A percentile compares a stretch with the other conserved stretches of the same genome.
Evolutionary conservation across 2,329 filamentous ascomycete genomes (phyloP).

Genomic region (Penicillium sp.): DNA sequence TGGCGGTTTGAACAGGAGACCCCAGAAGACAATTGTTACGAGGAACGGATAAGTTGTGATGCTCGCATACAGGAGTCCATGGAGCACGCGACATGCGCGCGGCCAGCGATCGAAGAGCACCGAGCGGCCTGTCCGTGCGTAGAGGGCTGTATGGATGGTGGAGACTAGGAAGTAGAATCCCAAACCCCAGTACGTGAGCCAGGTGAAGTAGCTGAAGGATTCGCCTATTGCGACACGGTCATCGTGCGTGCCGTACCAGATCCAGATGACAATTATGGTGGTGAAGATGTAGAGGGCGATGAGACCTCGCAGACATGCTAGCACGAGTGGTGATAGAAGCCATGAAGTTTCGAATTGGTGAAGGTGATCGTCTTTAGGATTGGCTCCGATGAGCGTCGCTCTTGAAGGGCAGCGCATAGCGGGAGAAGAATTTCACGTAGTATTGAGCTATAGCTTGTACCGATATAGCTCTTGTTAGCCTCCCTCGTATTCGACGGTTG

Average conservation of each 20-base stretch:
- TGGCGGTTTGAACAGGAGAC: constrained; percentile 52
- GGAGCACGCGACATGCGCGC: constrained; percentile 62
- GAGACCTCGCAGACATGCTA: constrained; percentile 58
- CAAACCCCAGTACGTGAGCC: constrained; percentile 78
- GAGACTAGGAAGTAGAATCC: constrained; percentile 74
- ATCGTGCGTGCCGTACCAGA: constrained; percentile 60
- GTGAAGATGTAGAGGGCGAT: constrained; percentile 63
- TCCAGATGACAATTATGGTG: constrained; percentile 68
- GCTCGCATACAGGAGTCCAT: constrained; percentile 64
- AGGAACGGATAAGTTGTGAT: constrained; percentile 65
- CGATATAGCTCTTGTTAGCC: neutral
- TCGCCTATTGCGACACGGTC: constrained; percentile 50
- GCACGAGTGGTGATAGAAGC: constrained; percentile 66
- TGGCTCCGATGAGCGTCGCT: constrained; percentile 32
- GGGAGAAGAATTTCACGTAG: neutral
- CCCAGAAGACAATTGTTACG: constrained; percentile 73
- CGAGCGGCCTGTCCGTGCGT: constrained; percentile 56
- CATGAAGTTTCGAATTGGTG: constrained; percentile 79
- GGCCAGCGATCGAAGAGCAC: constrained; percentile 61
- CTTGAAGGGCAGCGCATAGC: constrained; percentile 20
- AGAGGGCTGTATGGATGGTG: constrained; percentile 67
- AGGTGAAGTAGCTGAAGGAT: constrained; percentile 80
- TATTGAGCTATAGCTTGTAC: neutral
- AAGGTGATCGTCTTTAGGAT: constrained; percentile 44
- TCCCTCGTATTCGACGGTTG: neutral